Evolutionary conservation across 2,329 filamentous ascomycete species (phyloP).

Genomic region (Fusarium acutatum): DNA sequence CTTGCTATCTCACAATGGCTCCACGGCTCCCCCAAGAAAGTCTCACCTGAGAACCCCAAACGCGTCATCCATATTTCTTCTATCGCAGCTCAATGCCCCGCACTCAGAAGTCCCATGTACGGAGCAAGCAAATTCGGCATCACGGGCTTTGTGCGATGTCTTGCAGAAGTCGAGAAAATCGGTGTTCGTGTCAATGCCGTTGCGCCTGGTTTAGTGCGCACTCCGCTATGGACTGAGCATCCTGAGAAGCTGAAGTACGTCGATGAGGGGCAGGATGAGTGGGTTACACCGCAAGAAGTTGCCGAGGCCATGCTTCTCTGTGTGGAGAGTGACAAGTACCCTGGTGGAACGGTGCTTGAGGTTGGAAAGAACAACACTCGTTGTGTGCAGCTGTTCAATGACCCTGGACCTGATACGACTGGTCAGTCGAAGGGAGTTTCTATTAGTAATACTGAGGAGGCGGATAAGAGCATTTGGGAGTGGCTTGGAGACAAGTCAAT

Average conservation of each 20-base stretch:
- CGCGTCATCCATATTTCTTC: conserved; percentile 50
- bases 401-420: conserved; percentile 49
- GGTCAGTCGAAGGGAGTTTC: conserved; percentile 40
- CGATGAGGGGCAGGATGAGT: conserved; percentile 46
- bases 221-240: conserved; percentile 56
- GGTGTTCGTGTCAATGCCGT: conserved; percentile 54
- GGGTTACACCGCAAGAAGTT: conserved; percentile 54
- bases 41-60: conserved; percentile 44
- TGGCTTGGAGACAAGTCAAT: conserved; percentile 39
- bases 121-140: conserved; percentile 51
- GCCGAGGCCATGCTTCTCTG: conserved; percentile 55
- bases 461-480: conserved; percentile 39
- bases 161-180: conserved; percentile 47
- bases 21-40: conserved; percentile 30
- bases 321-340: conserved; percentile 45
- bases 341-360: conserved; percentile 54
- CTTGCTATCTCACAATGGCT: conserved; percentile 52
- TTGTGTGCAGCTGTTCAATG: conserved; percentile 47
- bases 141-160: conserved; percentile 52
- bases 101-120: conserved; percentile 50
- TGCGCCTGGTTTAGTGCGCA: conserved; percentile 54
- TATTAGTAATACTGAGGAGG: conserved; percentile 41
- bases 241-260: conserved; percentile 54
- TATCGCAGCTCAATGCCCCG: conserved; percentile 48
- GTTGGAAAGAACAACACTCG: conserved; percentile 46